Evolutionary conservation across 306 rosid species (phyloP).

Genomic region (Inga oerstediana): DNA sequence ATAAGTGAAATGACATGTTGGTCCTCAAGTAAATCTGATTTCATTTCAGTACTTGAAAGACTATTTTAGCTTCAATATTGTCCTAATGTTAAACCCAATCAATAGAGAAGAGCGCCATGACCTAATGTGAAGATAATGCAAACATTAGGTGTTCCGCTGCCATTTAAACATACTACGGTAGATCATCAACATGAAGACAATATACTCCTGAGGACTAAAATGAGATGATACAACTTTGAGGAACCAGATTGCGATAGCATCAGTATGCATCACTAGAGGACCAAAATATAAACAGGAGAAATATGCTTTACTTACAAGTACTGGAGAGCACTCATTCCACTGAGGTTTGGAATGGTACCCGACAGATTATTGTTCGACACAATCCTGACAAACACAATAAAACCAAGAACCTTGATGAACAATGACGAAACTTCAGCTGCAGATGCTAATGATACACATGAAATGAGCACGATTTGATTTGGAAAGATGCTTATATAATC

Average conservation of each 20-base stretch:
- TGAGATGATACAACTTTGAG: not conserved
- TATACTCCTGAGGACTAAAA: not conserved
- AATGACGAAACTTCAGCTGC: not conserved
- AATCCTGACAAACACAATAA: conserved; percentile 38
- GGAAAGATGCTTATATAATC: conserved; percentile 11
- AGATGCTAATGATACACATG: not conserved
- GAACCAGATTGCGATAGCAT: not conserved
- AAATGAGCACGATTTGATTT: not conserved
- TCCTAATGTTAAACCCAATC: not conserved
- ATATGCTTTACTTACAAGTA: too few relatives aligned
- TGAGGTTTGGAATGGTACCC: too few relatives aligned
- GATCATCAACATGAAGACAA: not conserved
- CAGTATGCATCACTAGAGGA: too few relatives aligned
- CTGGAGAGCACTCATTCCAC: too few relatives aligned
- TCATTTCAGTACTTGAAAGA: not conserved
- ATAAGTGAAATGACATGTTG: not conserved
- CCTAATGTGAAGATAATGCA: too few relatives aligned
- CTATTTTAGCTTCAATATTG: not conserved
- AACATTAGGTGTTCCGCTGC: too few relatives aligned
- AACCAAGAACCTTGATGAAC: not conserved
- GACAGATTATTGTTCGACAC: conserved; percentile 7
- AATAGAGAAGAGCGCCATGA: not conserved
- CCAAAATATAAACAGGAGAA: too few relatives aligned
- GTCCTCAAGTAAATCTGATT: not conserved
- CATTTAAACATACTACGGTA: not conserved